Percentiles rank a stretch among this genome's conserved stretches.
These are phyloP conservation scores for Candolleomyces eurysporus DNA, from an alignment of 768 basidiomycete genomes.

Conservation along the genomic window DNA sequence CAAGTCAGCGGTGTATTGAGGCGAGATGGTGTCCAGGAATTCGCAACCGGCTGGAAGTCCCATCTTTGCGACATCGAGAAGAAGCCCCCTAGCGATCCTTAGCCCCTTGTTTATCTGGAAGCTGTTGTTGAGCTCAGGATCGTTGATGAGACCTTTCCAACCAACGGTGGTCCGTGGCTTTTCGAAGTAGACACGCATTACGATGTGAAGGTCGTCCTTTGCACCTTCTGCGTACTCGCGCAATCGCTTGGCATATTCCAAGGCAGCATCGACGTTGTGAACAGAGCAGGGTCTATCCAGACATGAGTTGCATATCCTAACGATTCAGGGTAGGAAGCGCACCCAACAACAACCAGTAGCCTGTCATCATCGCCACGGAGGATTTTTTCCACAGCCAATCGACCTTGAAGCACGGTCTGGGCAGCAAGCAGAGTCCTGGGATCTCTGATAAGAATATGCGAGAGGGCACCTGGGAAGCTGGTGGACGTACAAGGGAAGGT, in stretches of 20 bases:
- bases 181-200: conserved; percentile 99
- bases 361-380: conserved; percentile 89
- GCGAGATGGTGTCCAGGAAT: conserved; percentile 69
- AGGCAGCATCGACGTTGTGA: conserved; percentile 81
- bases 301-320: background rate
- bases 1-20: conserved; percentile 90
- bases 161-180: conserved; percentile 95
- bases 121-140: conserved; percentile 88
- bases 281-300: conserved; percentile 84
- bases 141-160: conserved; percentile 99
- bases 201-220: conserved; percentile 84
- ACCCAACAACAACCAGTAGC: conserved; percentile 90
- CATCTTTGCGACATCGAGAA: conserved; percentile 86
- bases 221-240: conserved; percentile 76
- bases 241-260: conserved; percentile 83
- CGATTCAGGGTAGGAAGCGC: conserved; percentile 19
- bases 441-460: background rate
- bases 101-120: conserved; percentile 98
- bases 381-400: conserved; percentile 73
- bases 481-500: conserved; percentile 71
- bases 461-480: background rate
- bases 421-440: conserved; percentile 73
- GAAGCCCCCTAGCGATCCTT: conserved; percentile 79
- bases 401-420: conserved; percentile 87
- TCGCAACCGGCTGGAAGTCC: conserved; percentile 97